Base-by-base conservation (phyloP, 1,284 basidiomycete genomes). In the Cutaneotrichosporon sp. region DNA sequence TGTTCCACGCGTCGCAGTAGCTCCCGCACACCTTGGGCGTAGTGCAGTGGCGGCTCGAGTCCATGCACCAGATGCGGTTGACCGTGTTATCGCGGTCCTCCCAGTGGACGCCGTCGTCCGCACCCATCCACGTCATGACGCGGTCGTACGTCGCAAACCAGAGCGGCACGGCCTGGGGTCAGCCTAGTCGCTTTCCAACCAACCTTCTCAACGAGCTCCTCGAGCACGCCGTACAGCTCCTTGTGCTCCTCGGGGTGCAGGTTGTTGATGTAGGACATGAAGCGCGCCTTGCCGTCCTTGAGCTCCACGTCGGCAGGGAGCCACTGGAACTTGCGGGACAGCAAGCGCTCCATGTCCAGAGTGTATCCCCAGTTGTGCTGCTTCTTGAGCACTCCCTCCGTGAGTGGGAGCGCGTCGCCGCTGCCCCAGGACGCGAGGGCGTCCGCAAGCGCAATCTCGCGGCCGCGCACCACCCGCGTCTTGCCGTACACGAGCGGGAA, bases 281-380 rank as follows among this genome's bases (percentile, higher is more conserved):
- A 36, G 52, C 29, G 51, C 25, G 63, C 53, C 14, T 13, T 18
- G 18, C 22, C 31, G 22, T 16, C 38, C 1, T 38, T 46, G 14
- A 47, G 8, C 31, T 64, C 56, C 18, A 64, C 63, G 22, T 64
- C 63, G 47, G 46, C 20, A 1, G 63, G 63, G 5, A 64, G 63
- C 63, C 63, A 64, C 59, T 64, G 63, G 49, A 60, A 64, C 56
- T 64, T 64, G 29, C 14, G 20, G 18, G 59, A 60, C 4, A 50
- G 22, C 1, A 60, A 46, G 11, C 27, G 20, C 22, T 20, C 31
- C 10, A 16, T 9, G 20, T 43, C 33, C 9, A 4, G 45, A 3
- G 3, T 1, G 24, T 46, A 46, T 22, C 14, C 13, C 22, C 22
- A 24, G 14, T 29, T 9, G 13, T n/a, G 5, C 31, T 31, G 18